These are phyloP conservation scores for Thalassiosira hispida DNA, from an alignment of 352 stramenopile species.

Conservation along the genomic window DNA sequence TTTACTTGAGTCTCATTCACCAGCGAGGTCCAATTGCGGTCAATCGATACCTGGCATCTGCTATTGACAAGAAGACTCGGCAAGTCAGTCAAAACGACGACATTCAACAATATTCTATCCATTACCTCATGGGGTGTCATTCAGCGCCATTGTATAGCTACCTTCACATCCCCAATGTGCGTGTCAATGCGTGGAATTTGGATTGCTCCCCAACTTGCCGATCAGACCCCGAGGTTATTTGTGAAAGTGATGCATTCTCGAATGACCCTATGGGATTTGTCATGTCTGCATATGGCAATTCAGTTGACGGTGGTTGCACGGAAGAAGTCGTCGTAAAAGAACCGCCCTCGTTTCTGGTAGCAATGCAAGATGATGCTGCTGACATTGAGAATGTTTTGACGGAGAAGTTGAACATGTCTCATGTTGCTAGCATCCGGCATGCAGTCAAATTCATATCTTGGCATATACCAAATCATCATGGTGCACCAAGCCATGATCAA, in stretches of 20 bases:
- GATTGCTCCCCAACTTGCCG: slow-evolving; percentile 81
- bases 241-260: slow-evolving; percentile 77
- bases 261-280: slow-evolving; percentile 71
- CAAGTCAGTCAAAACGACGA: slow-evolving; percentile 14
- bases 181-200: slow-evolving; percentile 65
- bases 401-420: slow-evolving; percentile 33
- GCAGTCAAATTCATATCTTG: slow-evolving; percentile 46
- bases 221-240: slow-evolving; percentile 50
- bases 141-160: slow-evolving; percentile 81
- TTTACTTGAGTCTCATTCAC: slow-evolving; percentile 74
- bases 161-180: slow-evolving; percentile 57
- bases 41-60: slow-evolving; percentile 60
- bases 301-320: slow-evolving; percentile 15
- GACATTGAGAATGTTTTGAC: slow-evolving; percentile 29
- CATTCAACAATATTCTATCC: slow-evolving; percentile 47
- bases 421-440: slow-evolving; percentile 43
- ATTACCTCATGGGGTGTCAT: slow-evolving; percentile 83
- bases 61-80: slow-evolving; percentile 25
- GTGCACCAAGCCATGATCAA: slow-evolving; percentile 1
- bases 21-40: slow-evolving; percentile 74
- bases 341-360: slow-evolving; percentile 36
- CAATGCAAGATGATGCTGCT: slow-evolving; percentile 50
- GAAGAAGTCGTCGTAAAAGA: slow-evolving; percentile 12
- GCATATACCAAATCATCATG: slow-evolving; percentile 13
- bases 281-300: slow-evolving; percentile 44